phyloP scores from a whole-genome alignment of 202 grass and related monocot species.

The Setaria italica region DNA sequence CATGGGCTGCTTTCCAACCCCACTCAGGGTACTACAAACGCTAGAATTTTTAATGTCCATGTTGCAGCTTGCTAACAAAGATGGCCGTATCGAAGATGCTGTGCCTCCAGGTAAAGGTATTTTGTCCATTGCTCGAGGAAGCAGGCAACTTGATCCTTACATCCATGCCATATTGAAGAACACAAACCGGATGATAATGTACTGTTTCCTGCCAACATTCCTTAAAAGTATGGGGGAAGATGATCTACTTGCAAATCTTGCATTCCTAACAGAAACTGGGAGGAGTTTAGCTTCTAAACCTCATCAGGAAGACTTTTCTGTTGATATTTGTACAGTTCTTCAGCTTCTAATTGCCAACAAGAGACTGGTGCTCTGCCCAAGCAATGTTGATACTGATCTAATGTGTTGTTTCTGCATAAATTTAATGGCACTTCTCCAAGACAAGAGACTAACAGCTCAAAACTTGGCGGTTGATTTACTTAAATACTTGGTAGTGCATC shows the following conservation, averaged over 20 bases:
- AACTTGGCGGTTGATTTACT: conserved; percentile 84
- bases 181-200: conserved; percentile 98
- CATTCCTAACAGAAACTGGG: conserved; percentile 73
- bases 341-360: conserved; percentile 95
- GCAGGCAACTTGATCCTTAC: conserved; percentile 88
- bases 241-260: conserved; percentile 79
- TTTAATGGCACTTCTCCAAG: conserved; percentile 85
- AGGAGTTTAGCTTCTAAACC: conserved; percentile 63
- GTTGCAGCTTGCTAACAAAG: conserved; percentile 96
- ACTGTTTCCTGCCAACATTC: conserved; percentile 93
- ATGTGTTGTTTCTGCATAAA: conserved; percentile 93
- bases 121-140: conserved; percentile 93
- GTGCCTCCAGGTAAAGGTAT: conserved; percentile 89
- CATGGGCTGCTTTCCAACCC: conserved; percentile 92
- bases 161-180: conserved; percentile 98
- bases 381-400: conserved; percentile 91
- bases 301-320: conserved; percentile 70
- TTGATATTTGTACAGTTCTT: conserved; percentile 91
- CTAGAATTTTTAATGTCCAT: conserved; percentile 97
- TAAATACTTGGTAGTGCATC: conserved; percentile 92
- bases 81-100: conserved; percentile 93
- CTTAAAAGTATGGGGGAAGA: conserved; percentile 90
- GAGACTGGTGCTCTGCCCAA: conserved; percentile 90
- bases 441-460: conserved; percentile 82
- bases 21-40: conserved; percentile 78